Evolutionary conservation across 805 yeast species (phyloP), one percentile per base, ranked within the genome.

Genomic region (Candida stauntonica): DNA sequence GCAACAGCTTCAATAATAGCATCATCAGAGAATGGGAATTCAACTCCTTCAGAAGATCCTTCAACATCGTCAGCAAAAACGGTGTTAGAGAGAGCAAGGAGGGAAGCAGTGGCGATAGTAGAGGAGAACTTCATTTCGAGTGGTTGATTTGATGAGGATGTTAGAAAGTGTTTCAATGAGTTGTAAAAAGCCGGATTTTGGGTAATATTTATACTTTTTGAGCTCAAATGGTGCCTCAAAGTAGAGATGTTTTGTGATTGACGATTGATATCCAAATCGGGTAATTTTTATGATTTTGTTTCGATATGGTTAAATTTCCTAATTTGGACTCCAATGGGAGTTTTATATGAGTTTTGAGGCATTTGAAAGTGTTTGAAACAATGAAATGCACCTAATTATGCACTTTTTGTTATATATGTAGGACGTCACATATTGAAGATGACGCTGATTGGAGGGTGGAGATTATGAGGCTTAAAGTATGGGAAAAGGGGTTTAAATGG

Each of bases 21-120:
- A 40, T 39, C 51, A 12, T 48, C 51, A 24, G 56, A 47, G 42
- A 53, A 53, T 37, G 58, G 58, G 44, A 53, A 52, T 31, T 50
- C 55, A 20, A 45, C 50, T 35, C 46, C 52, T 12, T 35, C 18
- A 11, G 50, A 24, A 14, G 48, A 33, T 7, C 42, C 44, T 27
- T 33, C 39, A 17, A 33, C 15, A 18, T 24, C 40, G 14, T 33
- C 50, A 35, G 48, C 50, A 23, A 21, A 8, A 19, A 16, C 46
- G 8, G 26, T 19, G 39, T 35, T 35, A 23, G 45, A 33, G 34
- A 43, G 33, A 18, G 45, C 37, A 15, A 44, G 32, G 17, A 44
- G 26, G 18, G 44, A 35, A 17, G 49, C 47, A 11, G 48, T 38
- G 26, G 38, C 15, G 30, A 39, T 18, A 31, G 50, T 41, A 26